These are phyloP conservation scores for Podosphaera leucotricha DNA, from an alignment of 2,329 filamentous ascomycete genomes.

Conservation along the genomic window DNA sequence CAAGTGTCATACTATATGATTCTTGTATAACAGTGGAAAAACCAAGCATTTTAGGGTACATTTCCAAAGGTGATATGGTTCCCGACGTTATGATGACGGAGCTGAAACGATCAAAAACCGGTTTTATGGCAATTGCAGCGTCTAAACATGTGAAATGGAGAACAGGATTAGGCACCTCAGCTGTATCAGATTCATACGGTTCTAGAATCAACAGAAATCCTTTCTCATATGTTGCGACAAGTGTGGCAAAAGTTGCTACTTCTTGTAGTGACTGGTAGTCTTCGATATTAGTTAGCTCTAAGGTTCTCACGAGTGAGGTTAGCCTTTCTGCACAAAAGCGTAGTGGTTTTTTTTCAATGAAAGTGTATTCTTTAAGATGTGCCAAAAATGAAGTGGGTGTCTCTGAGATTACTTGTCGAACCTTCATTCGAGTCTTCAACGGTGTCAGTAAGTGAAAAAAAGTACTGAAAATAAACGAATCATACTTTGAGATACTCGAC, in stretches of 20 bases:
- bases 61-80: constrained; percentile 88
- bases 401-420: constrained; percentile 89
- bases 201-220: constrained; percentile 93
- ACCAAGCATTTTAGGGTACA: constrained; percentile 97
- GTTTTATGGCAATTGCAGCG: constrained; percentile 91
- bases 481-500: constrained; percentile 75
- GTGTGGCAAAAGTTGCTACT: constrained; percentile 88
- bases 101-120: constrained; percentile 90
- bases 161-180: constrained; percentile 89
- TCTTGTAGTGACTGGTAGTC: constrained; percentile 94
- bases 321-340: constrained; percentile 86
- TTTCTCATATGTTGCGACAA: constrained; percentile 90
- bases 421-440: constrained; percentile 80
- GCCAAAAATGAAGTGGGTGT: constrained; percentile 83
- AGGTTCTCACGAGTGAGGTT: constrained; percentile 78
- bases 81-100: constrained; percentile 97
- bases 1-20: constrained; percentile 92
- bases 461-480: neutral
- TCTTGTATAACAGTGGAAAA: constrained; percentile 86
- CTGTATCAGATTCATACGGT: constrained; percentile 84
- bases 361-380: constrained; percentile 85
- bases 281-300: constrained; percentile 93
- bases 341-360: constrained; percentile 89
- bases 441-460: constrained; percentile 3
- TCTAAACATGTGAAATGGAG: constrained; percentile 92